Conservation (phyloP, 345 rosid genomes). For the Clarkia xantiana region DNA sequence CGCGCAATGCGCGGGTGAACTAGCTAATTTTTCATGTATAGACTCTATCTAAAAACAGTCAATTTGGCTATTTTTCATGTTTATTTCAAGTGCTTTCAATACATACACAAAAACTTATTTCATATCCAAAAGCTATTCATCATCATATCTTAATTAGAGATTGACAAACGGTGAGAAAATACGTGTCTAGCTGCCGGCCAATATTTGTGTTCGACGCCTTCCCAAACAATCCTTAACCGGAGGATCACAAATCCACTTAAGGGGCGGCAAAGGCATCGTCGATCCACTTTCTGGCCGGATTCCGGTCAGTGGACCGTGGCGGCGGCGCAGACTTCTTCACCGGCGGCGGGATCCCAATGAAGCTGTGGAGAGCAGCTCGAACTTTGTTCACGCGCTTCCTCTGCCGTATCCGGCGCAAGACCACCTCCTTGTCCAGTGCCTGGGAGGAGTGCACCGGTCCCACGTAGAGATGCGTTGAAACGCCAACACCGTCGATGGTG, state of each 20-base stretch:
- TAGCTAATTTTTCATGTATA: too few relatives aligned
- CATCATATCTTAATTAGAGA: too few relatives aligned
- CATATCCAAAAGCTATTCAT: too few relatives aligned
- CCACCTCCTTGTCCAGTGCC: slow-evolving; percentile 22
- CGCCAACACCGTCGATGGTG: background rate
- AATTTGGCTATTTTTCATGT: too few relatives aligned
- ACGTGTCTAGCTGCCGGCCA: too few relatives aligned
- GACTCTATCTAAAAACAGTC: too few relatives aligned
- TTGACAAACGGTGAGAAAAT: too few relatives aligned
- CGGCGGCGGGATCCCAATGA: slow-evolving; percentile 11
- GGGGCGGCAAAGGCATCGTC: slow-evolving; percentile 47
- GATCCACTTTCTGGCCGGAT: slow-evolving; percentile 20
- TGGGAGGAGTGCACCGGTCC: slow-evolving; percentile 14
- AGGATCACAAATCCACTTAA: background rate
- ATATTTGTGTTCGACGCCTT: too few relatives aligned
- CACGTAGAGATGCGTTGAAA: slow-evolving; percentile 19
- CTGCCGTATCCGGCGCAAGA: slow-evolving; percentile 32
- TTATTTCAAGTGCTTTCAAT: too few relatives aligned
- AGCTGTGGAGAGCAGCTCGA: slow-evolving; percentile 13
- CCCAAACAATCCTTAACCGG: too few relatives aligned
- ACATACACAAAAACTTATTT: too few relatives aligned
- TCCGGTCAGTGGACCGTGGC: slow-evolving; percentile 1
- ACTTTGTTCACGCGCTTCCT: slow-evolving; percentile 27
- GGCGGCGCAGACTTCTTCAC: background rate
- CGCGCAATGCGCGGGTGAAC: too few relatives aligned